Evolutionary conservation across 2,329 filamentous ascomycete species (phyloP).

Genomic region (Colletotrichum zoysiae): DNA sequence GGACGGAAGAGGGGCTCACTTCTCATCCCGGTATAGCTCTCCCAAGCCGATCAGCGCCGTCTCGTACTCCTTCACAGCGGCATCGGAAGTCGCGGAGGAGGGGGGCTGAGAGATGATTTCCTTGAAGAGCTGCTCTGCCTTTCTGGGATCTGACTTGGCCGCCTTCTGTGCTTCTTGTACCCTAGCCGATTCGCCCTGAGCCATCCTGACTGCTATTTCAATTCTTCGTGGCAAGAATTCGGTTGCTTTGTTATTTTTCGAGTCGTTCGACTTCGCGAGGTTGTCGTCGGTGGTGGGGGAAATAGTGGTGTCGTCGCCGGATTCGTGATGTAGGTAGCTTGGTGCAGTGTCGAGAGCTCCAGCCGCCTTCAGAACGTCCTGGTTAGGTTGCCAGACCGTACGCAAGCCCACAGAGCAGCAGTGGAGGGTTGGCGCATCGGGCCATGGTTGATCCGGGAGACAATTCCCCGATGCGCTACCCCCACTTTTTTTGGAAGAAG

Average conservation of each 20-base stretch:
- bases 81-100: constrained; percentile 84
- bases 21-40: constrained; percentile 91
- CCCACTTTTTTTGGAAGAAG: constrained; percentile 39
- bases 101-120: constrained; percentile 89
- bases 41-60: constrained; percentile 87
- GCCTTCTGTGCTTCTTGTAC: constrained; percentile 92
- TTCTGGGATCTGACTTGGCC: constrained; percentile 81
- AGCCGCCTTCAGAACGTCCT: constrained; percentile 31
- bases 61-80: constrained; percentile 92
- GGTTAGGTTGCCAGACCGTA: constrained; percentile 40
- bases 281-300: constrained; percentile 30
- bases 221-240: not conserved
- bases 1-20: constrained; percentile 63
- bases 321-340: constrained; percentile 41
- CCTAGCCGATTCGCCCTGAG: constrained; percentile 70
- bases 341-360: constrained; percentile 37
- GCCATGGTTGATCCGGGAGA: constrained; percentile 38
- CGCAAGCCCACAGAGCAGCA: constrained; percentile 28
- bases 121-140: constrained; percentile 90
- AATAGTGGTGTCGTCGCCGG: constrained; percentile 32
- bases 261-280: constrained; percentile 6
- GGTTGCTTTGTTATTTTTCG: constrained; percentile 1
- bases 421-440: constrained; percentile 24
- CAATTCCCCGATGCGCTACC: constrained; percentile 22
- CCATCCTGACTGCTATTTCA: constrained; percentile 56